Base-by-base conservation (phyloP, 306 rosid species). In the Corylus avellana region DNA sequence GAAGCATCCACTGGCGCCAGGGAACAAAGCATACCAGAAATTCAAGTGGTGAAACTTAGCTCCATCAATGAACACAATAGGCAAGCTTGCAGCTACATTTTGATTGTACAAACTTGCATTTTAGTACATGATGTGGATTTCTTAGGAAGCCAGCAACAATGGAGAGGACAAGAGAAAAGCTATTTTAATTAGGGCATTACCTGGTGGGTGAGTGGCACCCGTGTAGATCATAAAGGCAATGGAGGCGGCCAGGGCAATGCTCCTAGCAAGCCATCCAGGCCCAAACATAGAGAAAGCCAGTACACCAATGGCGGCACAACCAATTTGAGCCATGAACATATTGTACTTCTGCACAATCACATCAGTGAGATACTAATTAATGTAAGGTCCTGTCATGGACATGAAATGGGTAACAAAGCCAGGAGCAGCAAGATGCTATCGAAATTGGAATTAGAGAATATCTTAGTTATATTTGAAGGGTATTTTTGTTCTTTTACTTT, bases 281-380 rank as follows among this genome's bases (percentile, higher is more conserved):
- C 98, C 98, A 20, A 92, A 83, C 16, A 90, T 5, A 49, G 92
- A 75, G 77, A 91, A 80, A 42, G 98, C 92, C 64, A 84, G 22
- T 1, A 92, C 98, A 13, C 98, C 98, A 37, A 95, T 90, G 78
- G 91, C 94, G 62, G 98, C 97, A 72, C 98, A 91, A 20, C 98
- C 98, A 73, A 92, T 91, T 82, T 95, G 98, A 37, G 98, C 92
- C 89, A 90, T 83, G 81, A 95, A 91, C 84, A 95, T 72, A 47
- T 82, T 95, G 88, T 92, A 95, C 80, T 91, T 92, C 98, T 95
- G 94, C 87, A 89, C 11, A 73, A 82, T 51, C 75, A 78, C 44
- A 72, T 3, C 59, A 50, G 1, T 2, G 32, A 64, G 47, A 63
- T 1, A 0, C 3, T 17, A 14, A 2, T 67, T 67, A 12, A 0